A percentile compares a stretch with the other conserved stretches of the same genome.
These are phyloP conservation scores for Nicotiana benthamiana DNA, from an alignment of 257 asterid genomes.

Conservation along the genomic window DNA sequence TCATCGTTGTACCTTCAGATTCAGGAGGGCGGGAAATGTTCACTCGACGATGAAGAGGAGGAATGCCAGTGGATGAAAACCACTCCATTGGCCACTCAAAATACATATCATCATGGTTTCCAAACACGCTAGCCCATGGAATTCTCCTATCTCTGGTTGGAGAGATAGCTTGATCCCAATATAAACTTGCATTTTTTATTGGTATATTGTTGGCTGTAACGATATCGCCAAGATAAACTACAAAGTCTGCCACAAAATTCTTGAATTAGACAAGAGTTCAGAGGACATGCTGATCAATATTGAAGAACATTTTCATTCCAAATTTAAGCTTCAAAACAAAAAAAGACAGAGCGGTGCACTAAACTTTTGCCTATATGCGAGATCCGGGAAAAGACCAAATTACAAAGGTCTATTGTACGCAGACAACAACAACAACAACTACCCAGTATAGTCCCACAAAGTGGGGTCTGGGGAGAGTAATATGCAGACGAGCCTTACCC, in stretches of 20 bases:
- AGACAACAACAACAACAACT: too few relatives aligned
- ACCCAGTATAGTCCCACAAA: too few relatives aligned
- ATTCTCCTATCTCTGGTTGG: conserved; percentile 59
- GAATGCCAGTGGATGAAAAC: conserved; percentile 71
- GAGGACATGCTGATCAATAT: background rate
- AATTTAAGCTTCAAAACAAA: too few relatives aligned
- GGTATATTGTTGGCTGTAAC: conserved; percentile 77
- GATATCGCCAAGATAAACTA: conserved; percentile 82
- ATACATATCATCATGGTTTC: conserved; percentile 86
- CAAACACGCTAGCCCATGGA: conserved; percentile 76
- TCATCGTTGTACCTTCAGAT: background rate
- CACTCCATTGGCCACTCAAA: conserved; percentile 93
- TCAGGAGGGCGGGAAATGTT: conserved; percentile 29
- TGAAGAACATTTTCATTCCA: background rate
- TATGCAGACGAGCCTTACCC: too few relatives aligned
- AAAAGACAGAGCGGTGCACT: too few relatives aligned
- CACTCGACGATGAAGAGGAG: conserved; percentile 41
- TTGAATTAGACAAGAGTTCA: background rate
- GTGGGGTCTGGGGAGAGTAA: too few relatives aligned
- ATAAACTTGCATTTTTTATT: conserved; percentile 54
- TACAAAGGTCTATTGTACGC: too few relatives aligned
- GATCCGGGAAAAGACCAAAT: too few relatives aligned
- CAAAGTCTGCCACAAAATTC: conserved; percentile 48
- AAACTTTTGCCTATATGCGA: too few relatives aligned
- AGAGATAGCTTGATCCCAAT: conserved; percentile 80